These are phyloP conservation scores for Sungouiella blattae DNA, from an alignment of 805 yeast genomes.

Conservation along the genomic window DNA sequence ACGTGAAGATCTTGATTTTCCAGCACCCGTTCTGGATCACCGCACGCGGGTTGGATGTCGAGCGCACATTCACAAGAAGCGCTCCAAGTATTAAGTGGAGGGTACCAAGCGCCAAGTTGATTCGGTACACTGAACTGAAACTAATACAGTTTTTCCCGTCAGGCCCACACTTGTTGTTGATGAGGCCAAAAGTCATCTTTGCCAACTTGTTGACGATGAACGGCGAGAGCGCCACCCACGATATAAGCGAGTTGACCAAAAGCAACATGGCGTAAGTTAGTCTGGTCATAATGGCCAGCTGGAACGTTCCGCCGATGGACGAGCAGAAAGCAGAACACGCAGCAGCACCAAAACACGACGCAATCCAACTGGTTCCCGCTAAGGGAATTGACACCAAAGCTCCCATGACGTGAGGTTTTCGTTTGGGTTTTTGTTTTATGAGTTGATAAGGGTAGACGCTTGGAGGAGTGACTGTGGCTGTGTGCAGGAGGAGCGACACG, in stretches of 20 bases:
- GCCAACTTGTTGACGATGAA: conserved; percentile 74
- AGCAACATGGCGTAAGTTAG: conserved; percentile 79
- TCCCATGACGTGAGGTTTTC: conserved; percentile 15
- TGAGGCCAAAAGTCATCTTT: conserved; percentile 61
- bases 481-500: too few relatives aligned
- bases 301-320: conserved; percentile 54
- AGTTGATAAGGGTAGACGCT: not conserved
- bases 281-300: conserved; percentile 80
- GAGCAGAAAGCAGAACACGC: conserved; percentile 58
- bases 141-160: conserved; percentile 79
- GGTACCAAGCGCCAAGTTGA: conserved; percentile 82
- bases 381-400: conserved; percentile 16
- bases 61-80: conserved; percentile 67
- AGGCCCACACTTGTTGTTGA: conserved; percentile 65
- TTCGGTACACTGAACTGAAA: conserved; percentile 89
- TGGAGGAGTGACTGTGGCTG: conserved; percentile 1
- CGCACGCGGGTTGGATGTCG: conserved; percentile 75
- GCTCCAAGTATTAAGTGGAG: conserved; percentile 71
- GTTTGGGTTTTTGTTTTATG: not conserved
- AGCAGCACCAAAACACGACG: conserved; percentile 41
- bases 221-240: conserved; percentile 91
- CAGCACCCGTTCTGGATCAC: conserved; percentile 90
- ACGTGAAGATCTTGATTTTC: conserved; percentile 66
- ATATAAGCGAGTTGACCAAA: conserved; percentile 70
- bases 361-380: conserved; percentile 9